Base-by-base conservation (phyloP, 441 rosid species). In the Mallotus japonicus region DNA sequence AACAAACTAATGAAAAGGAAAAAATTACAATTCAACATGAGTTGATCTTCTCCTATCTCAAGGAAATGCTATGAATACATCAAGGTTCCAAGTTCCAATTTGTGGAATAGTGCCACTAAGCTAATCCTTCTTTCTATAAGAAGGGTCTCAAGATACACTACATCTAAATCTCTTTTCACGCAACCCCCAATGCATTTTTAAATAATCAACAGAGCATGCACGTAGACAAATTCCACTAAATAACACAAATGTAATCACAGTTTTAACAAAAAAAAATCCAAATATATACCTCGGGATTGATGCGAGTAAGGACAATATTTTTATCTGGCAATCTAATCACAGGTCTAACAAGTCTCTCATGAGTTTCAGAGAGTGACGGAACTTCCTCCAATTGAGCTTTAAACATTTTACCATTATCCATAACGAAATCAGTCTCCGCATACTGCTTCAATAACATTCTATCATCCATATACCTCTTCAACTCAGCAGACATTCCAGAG, bases 381-480 rank as follows among this genome's bases (percentile, higher is more conserved):
- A 92, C 92, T 81, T 90, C 98, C 82, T 93, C 98, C 66, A 83
- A 67, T 63, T 93, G 99, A 81, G 86, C 91, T 88, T 85, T 92
- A 24, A 84, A 76, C 62, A 85, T 61, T 80, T 88, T 88, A 28
- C 97, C 97, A 59, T 88, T 86, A 76, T 93, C 98, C 75, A 77
- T 65, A 0, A 93, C 90, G 65, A 57, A 82, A 79, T 96, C 97
- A 77, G 73, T 87, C 72, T 93, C 99, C 1, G 83, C 66, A 40
- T 86, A 96, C 84, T 96, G 98, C 87, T 93, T 96, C 79, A 96
- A 85, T 17, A 96, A 80, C 77, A 77, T 70, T 72, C 95, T 84
- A 44, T 96, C 99, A 76, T 96, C 99, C 20, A 67, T 66, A 58
- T 82, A 89, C 79, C 98, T 83, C 82, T 85, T 92, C 62, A 90